Evolutionary conservation across 148 eudicot species (phyloP).

Genomic region (Cornus suecica): DNA sequence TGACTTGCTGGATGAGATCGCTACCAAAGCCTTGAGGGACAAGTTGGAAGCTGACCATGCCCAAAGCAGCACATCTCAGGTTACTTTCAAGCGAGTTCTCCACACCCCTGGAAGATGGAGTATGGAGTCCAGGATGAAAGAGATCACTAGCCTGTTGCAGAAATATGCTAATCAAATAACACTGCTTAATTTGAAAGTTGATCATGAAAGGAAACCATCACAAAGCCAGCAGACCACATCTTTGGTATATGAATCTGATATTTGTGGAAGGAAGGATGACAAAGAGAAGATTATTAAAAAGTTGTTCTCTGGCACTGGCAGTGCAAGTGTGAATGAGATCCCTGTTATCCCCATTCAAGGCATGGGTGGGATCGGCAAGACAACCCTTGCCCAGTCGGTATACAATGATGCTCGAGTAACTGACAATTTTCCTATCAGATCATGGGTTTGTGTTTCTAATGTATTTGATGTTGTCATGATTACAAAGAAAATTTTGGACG

Average conservation of each 20-base stretch:
- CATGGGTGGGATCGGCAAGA: conserved; percentile 24
- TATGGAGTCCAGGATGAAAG: background rate
- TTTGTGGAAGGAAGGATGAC: conserved; percentile 2
- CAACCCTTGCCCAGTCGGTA: conserved; percentile 9
- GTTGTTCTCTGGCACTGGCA: background rate
- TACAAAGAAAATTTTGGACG: conserved; percentile 11
- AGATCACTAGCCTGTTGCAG: conserved; percentile 12
- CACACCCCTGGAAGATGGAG: background rate
- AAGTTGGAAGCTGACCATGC: no score
- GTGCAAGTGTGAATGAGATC: background rate
- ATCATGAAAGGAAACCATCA: background rate
- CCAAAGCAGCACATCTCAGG: no score
- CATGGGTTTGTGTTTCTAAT: conserved; percentile 27
- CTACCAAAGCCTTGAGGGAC: no score
- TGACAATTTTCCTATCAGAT: background rate
- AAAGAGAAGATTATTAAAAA: background rate
- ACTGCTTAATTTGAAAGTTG: conserved; percentile 10
- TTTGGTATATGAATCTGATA: conserved; percentile 12
- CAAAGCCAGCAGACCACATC: background rate
- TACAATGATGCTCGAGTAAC: conserved; percentile 15
- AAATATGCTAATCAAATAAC: conserved; percentile 12
- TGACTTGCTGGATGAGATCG: no score
- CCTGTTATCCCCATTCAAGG: conserved; percentile 16
- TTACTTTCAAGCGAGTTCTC: no score
- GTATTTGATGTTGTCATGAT: conserved; percentile 10